These are phyloP conservation scores for Wickerhamiella occidentalis DNA, from an alignment of 805 yeast genomes.

Conservation along the genomic window DNA sequence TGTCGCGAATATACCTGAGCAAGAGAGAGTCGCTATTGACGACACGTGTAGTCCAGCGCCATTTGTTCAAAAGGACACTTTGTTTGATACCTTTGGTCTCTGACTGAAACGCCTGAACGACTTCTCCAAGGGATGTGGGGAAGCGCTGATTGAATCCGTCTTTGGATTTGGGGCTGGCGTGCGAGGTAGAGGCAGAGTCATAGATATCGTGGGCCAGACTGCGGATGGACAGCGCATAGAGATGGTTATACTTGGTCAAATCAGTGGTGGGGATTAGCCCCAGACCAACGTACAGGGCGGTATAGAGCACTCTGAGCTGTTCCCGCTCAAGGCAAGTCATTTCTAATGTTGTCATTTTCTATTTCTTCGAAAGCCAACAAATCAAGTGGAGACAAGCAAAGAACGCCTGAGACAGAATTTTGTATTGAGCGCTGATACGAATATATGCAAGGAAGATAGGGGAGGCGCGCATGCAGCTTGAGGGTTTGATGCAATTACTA, in stretches of 20 bases:
- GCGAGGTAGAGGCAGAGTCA: not conserved
- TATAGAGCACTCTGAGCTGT: not conserved
- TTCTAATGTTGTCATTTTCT: not conserved
- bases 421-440: too few relatives aligned
- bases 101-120: not conserved
- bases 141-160: not conserved
- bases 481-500: too few relatives aligned
- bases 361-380: too few relatives aligned
- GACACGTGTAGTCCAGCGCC: slow-evolving; percentile 4
- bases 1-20: not conserved
- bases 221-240: not conserved
- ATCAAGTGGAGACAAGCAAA: too few relatives aligned
- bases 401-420: too few relatives aligned
- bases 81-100: not conserved
- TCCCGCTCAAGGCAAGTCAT: not conserved
- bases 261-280: not conserved
- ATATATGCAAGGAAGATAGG: too few relatives aligned
- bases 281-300: slow-evolving; percentile 1
- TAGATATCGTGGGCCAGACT: not conserved
- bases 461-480: too few relatives aligned
- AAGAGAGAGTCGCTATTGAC: slow-evolving; percentile 1
- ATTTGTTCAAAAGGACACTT: not conserved
- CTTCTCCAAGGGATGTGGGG: not conserved
- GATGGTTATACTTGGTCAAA: not conserved
- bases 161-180: not conserved